These are phyloP conservation scores for Thalassiosira profunda DNA, from an alignment of 108 stramenopile genomes.

Conservation along the genomic window DNA sequence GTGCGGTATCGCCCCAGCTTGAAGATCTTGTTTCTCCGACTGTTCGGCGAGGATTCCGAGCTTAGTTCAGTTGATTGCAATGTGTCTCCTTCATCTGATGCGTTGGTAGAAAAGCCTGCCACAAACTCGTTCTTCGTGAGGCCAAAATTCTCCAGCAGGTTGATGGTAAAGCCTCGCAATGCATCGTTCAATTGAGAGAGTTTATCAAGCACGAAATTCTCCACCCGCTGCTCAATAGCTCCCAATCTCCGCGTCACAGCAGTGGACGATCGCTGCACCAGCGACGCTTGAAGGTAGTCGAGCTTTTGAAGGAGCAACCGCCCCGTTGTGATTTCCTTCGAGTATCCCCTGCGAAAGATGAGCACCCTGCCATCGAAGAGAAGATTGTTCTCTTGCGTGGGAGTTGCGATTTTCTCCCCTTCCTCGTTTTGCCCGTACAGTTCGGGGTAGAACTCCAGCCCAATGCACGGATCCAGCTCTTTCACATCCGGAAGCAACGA, in stretches of 20 bases:
- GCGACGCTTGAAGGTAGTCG: constrained; percentile 84
- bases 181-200: not conserved
- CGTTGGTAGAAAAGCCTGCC: not conserved
- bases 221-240: constrained; percentile 30
- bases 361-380: constrained; percentile 75
- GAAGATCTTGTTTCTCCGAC: constrained; percentile 53
- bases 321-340: constrained; percentile 70
- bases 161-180: not conserved
- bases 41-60: not conserved
- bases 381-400: constrained; percentile 8
- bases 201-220: constrained; percentile 1
- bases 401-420: not conserved
- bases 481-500: constrained; percentile 69
- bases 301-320: constrained; percentile 78
- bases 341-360: constrained; percentile 82
- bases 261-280: constrained; percentile 75
- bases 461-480: constrained; percentile 57
- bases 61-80: not conserved
- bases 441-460: constrained; percentile 77
- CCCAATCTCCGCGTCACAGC: constrained; percentile 49
- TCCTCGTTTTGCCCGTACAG: constrained; percentile 33
- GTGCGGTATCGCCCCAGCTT: constrained; percentile 50
- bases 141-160: constrained; percentile 9
- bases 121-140: constrained; percentile 14
- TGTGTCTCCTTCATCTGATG: not conserved